These are phyloP conservation scores for Rhododendron ferrugineum DNA, from an alignment of 148 eudicot species.

Conservation along the genomic window DNA sequence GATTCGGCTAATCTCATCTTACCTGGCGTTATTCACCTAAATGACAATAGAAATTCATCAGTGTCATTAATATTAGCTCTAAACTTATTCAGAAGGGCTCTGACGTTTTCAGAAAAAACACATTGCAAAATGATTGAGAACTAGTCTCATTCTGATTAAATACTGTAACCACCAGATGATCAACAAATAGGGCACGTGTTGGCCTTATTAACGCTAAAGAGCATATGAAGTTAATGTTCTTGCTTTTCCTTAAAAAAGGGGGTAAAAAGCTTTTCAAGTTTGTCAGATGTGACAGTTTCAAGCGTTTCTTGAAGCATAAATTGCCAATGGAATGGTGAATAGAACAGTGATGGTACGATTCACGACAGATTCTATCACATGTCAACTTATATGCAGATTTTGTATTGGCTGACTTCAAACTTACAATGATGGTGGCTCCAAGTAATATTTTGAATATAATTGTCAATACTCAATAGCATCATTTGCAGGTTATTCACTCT, in stretches of 20 bases:
- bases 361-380: too few relatives aligned
- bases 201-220: neutral
- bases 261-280: neutral
- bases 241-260: neutral
- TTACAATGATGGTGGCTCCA: neutral
- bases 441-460: neutral
- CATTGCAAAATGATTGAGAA: too few relatives aligned
- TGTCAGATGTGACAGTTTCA: neutral
- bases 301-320: neutral
- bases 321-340: neutral
- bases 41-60: too few relatives aligned
- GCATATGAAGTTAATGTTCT: neutral
- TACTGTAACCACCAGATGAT: neutral
- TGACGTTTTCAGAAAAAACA: too few relatives aligned
- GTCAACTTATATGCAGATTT: too few relatives aligned
- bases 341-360: too few relatives aligned
- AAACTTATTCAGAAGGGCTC: too few relatives aligned
- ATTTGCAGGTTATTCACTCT: conserved; percentile 41
- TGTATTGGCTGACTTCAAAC: neutral
- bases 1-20: too few relatives aligned
- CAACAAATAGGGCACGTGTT: neutral
- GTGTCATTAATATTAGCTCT: too few relatives aligned
- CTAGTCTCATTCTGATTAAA: neutral
- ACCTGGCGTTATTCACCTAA: too few relatives aligned
- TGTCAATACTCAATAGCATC: neutral